Percentiles rank a stretch among this genome's conserved stretches.
Evolutionary conservation across 83 land plant species (phyloP).

Genomic region (Picea abies): DNA sequence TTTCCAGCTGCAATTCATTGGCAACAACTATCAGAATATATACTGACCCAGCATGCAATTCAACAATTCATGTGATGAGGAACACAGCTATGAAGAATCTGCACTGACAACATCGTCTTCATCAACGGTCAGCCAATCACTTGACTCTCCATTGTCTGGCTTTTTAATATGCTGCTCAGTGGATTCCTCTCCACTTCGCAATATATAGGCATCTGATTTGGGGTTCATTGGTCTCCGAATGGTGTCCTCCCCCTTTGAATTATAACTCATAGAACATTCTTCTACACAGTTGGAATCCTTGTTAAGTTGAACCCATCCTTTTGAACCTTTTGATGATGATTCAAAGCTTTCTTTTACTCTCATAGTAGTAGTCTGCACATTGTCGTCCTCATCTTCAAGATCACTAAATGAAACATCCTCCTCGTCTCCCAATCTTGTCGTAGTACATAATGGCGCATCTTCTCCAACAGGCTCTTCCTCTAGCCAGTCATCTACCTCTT

Average conservation of each 20-base stretch:
- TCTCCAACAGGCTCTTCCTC: conserved; percentile 2
- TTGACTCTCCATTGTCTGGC: conserved; percentile 1
- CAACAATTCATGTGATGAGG: not conserved
- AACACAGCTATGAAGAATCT: not conserved
- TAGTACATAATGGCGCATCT: not conserved
- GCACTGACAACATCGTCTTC: not conserved
- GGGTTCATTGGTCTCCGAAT: not conserved
- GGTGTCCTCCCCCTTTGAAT: not conserved
- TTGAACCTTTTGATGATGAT: not conserved
- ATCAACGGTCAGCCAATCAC: not conserved
- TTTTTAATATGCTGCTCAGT: not conserved
- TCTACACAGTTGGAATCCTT: not conserved
- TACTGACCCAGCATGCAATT: not conserved
- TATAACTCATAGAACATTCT: not conserved
- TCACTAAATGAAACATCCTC: conserved; percentile 13
- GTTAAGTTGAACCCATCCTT: conserved; percentile 1
- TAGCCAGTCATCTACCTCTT: conserved; percentile 7
- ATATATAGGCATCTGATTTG: not conserved
- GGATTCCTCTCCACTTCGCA: not conserved
- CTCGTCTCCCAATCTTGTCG: not conserved
- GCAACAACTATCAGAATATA: not conserved
- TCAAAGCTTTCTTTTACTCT: not conserved
- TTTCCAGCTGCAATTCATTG: not conserved
- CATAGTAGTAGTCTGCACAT: not conserved
- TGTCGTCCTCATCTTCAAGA: not conserved